phyloP scores from a whole-genome alignment of 176 grass and related monocot genomes.

The Rhipidocladum racemiflorum region DNA sequence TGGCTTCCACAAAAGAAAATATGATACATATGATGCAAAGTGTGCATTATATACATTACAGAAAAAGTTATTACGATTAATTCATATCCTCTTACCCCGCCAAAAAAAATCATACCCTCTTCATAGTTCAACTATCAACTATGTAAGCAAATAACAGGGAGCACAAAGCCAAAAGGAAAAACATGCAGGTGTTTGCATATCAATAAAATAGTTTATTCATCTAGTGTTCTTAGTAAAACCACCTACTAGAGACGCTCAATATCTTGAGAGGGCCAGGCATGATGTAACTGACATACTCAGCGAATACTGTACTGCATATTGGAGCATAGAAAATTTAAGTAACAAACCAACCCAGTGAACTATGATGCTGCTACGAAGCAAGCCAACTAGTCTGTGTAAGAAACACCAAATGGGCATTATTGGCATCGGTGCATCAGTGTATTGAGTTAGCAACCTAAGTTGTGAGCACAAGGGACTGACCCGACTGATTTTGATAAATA shows the following conservation, averaged over 20 bases:
- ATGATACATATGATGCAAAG: not conserved
- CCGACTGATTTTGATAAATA: not conserved
- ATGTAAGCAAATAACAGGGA: not conserved
- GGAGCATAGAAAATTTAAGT: not conserved
- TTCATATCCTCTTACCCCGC: not conserved
- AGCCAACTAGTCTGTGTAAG: not conserved
- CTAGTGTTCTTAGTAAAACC: not conserved
- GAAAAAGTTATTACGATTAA: not conserved
- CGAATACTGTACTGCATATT: not conserved
- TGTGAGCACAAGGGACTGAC: not conserved
- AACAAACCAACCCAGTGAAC: not conserved
- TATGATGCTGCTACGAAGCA: not conserved
- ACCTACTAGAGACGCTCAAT: not conserved
- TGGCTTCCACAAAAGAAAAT: not conserved
- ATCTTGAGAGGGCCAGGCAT: not conserved
- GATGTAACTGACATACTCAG: not conserved
- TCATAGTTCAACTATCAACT: not conserved
- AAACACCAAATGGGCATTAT: not conserved
- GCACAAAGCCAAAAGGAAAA: not conserved
- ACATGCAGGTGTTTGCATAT: slow-evolving; percentile 5
- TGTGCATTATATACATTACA: not conserved
- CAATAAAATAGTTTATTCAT: not conserved
- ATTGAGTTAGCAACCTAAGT: not conserved
- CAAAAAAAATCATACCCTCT: not conserved
- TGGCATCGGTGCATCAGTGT: not conserved